Evolutionary conservation across 306 rosid species (phyloP).

Genomic region (Fagus sylvatica): DNA sequence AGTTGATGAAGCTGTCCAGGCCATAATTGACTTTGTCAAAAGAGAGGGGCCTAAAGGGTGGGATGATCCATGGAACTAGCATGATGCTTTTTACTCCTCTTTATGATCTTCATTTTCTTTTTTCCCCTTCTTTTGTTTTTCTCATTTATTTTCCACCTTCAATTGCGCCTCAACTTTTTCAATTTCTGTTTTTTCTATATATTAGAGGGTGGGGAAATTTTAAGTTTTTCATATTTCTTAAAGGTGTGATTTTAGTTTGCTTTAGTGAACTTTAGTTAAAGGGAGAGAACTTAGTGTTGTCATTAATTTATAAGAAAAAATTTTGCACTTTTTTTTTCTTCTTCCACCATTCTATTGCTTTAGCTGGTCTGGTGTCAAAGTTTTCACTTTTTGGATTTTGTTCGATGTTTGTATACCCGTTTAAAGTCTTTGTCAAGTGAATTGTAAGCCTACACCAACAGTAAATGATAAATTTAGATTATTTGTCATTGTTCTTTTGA

Average conservation of each 20-base stretch:
- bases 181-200: slow-evolving; percentile 19
- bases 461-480: background rate
- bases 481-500: background rate
- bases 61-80: slow-evolving; percentile 96
- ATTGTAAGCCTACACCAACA: background rate
- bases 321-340: background rate
- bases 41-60: slow-evolving; percentile 96
- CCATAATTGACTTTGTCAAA: slow-evolving; percentile 74
- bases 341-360: background rate
- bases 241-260: background rate
- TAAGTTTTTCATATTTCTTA: background rate
- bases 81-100: slow-evolving; percentile 6
- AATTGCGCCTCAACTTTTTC: slow-evolving; percentile 2
- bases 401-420: background rate
- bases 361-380: background rate
- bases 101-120: slow-evolving; percentile 2
- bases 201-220: background rate
- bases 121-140: slow-evolving; percentile 6
- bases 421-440: background rate
- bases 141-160: slow-evolving; percentile 2
- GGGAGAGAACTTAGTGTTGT: slow-evolving; percentile 1
- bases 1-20: slow-evolving; percentile 76
- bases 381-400: background rate
- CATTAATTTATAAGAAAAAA: slow-evolving; percentile 1
- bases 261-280: background rate